Base-by-base conservation (phyloP, 345 rosid genomes). In the Mercurialis annua region DNA sequence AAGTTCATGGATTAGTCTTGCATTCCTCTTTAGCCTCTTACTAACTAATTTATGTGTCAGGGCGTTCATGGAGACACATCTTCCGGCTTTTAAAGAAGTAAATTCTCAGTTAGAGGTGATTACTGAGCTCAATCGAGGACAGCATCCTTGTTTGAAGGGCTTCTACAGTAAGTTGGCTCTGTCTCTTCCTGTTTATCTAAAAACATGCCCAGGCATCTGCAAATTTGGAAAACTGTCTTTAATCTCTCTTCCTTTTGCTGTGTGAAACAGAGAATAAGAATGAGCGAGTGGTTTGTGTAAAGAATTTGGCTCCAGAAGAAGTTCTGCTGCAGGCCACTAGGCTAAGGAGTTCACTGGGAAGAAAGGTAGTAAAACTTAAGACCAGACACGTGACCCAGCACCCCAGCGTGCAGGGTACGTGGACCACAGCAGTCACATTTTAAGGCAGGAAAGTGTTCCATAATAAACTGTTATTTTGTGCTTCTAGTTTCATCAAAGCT, bases 361-460 rank as follows among this genome's bases (percentile, higher is more conserved):
- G 96, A 75, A 90, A 91, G 70, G 97, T 91, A 40, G 78, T 86
- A 57, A 87, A 89, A 71, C 76, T 89, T 48, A 85, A 76, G 76
- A 94, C 97, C 0, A 82, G 95, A 62, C 92, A 90, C 66, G 85
- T 87, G 20, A 91, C 92, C 31, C 80, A 81, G 59, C 87, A 87
- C 53, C 97, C 96, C 0, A 87, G 96, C 15, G 97, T 90, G 64
- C 97, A 90, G 74, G 99, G 96, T 62, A 89, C 92, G 0, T 89
- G 99, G 99, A 78, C 91, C 1, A 86, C 99, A 1, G 87, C 30
- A 2, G 52, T 65, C 16, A 57, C 16, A 49, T 65, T 71, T 65
- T 71, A 50, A 62, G 38, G 15, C 17, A 10, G 9, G 8, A 24
- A 43, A 42, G 11, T 14, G 11, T 14, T 40, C 44, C 44, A 40